A percentile compares a stretch with the other conserved stretches of the same genome.
Evolutionary conservation across 2,329 filamentous ascomycete species (phyloP).

Genomic region (Mycosphaerelloides madeirae): DNA sequence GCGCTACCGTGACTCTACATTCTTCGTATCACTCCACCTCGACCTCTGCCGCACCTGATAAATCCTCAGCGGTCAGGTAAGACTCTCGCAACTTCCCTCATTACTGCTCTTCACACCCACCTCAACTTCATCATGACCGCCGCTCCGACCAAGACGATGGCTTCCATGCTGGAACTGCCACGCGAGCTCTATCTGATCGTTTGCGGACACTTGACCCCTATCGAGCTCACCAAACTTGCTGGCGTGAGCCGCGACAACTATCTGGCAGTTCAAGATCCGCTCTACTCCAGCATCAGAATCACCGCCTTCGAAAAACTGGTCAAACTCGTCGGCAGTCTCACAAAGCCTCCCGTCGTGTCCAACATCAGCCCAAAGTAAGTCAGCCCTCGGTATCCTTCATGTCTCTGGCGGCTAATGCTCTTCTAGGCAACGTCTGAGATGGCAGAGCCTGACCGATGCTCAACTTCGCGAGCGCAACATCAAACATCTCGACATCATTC

Average conservation of each 20-base stretch:
- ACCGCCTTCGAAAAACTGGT: slow-evolving; percentile 9
- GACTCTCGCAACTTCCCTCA: neutral
- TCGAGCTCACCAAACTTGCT: slow-evolving; percentile 14
- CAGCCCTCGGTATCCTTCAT: neutral
- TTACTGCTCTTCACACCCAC: neutral
- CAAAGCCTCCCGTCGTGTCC: slow-evolving; percentile 14
- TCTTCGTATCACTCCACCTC: neutral
- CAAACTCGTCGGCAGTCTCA: slow-evolving; percentile 16
- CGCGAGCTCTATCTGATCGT: slow-evolving; percentile 23
- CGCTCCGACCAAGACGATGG: neutral
- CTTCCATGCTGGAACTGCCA: slow-evolving; percentile 16
- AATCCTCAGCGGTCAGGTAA: neutral
- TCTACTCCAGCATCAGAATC: slow-evolving; percentile 16
- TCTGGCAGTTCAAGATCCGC: slow-evolving; percentile 18
- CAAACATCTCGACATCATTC: slow-evolving; percentile 11
- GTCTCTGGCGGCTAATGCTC: neutral
- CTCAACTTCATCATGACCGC: slow-evolving; percentile 3
- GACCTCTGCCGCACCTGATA: neutral
- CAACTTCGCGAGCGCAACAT: slow-evolving; percentile 19
- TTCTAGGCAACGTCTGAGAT: slow-evolving; percentile 13
- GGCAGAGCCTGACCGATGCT: slow-evolving; percentile 18
- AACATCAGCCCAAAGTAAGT: slow-evolving; percentile 11
- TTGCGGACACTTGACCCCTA: slow-evolving; percentile 13
- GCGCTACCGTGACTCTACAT: no score
- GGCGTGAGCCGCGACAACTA: slow-evolving; percentile 18